Conservation (phyloP, 2,329 filamentous ascomycete species). For the Exophiala bonariae region DNA sequence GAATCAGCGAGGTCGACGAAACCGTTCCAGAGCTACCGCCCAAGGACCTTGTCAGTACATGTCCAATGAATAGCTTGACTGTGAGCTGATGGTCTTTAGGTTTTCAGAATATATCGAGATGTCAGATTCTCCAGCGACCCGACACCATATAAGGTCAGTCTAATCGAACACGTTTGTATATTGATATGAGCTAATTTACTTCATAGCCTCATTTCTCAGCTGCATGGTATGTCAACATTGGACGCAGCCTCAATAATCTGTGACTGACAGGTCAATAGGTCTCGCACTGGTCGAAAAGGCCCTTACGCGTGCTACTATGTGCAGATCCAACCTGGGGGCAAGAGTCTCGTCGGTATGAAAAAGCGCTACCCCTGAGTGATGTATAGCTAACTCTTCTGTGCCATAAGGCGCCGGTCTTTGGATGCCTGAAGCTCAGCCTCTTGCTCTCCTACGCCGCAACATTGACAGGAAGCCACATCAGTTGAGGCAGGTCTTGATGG, state of each 20-base stretch:
- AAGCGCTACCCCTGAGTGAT: conserved; percentile 1
- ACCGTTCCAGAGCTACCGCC: conserved; percentile 83
- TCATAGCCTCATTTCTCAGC: conserved; percentile 75
- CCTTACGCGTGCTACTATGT: conserved; percentile 88
- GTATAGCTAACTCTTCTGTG: conserved; percentile 1
- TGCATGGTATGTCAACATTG: conserved; percentile 60
- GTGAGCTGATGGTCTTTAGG: conserved; percentile 38
- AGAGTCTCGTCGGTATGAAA: conserved; percentile 69
- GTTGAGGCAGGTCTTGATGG: conserved; percentile 67
- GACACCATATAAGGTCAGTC: conserved; percentile 79
- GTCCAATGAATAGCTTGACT: too few relatives aligned
- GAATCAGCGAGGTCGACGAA: conserved; percentile 70
- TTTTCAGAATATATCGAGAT: conserved; percentile 86
- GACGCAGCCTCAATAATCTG: background rate
- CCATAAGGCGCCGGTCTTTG: conserved; percentile 73
- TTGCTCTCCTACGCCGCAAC: conserved; percentile 68
- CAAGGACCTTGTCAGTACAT: conserved; percentile 69
- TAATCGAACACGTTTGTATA: conserved; percentile 8
- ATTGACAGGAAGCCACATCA: conserved; percentile 72
- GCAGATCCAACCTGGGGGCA: conserved; percentile 69
- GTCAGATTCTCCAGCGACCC: conserved; percentile 74
- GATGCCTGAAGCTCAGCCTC: conserved; percentile 69
- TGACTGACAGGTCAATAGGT: conserved; percentile 48
- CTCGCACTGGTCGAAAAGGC: conserved; percentile 81
- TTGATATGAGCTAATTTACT: conserved; percentile 28